Conservation (phyloP, 73 alveolate genomes). For the Tetrahymena elliotti region DNA sequence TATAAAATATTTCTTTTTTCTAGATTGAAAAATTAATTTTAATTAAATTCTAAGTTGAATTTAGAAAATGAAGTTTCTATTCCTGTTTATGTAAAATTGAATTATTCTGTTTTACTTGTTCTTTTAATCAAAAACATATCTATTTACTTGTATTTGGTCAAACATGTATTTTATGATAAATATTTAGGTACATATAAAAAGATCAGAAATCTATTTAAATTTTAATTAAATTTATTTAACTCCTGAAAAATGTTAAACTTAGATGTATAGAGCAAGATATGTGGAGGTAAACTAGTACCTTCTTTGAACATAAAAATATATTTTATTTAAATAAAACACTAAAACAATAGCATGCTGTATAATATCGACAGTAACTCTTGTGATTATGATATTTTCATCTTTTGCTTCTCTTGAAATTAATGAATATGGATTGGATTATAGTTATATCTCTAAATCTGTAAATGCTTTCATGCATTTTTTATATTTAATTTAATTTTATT, state of each 20-base stretch:
- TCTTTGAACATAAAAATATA: too few relatives aligned
- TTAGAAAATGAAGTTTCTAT: too few relatives aligned
- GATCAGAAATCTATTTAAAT: background rate
- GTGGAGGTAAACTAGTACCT: background rate
- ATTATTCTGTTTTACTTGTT: background rate
- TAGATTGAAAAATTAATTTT: too few relatives aligned
- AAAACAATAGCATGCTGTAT: slow-evolving; percentile 11
- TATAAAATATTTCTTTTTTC: too few relatives aligned
- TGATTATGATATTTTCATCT: slow-evolving; percentile 36
- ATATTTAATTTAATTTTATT: background rate
- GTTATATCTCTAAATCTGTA: slow-evolving; percentile 79
- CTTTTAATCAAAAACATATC: background rate
- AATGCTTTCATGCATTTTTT: slow-evolving; percentile 7
- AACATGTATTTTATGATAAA: background rate
- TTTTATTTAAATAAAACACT: too few relatives aligned
- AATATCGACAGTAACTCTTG: background rate
- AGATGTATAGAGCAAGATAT: background rate
- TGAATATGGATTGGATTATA: slow-evolving; percentile 91
- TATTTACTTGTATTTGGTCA: background rate
- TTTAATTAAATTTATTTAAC: background rate
- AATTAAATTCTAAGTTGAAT: too few relatives aligned
- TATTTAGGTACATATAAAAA: background rate
- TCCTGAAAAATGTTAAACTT: background rate
- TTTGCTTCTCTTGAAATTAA: slow-evolving; percentile 83
- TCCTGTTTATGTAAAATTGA: background rate